phyloP scores from a whole-genome alignment of 1,284 basidiomycete species.

The Wolfiporia cocos region DNA sequence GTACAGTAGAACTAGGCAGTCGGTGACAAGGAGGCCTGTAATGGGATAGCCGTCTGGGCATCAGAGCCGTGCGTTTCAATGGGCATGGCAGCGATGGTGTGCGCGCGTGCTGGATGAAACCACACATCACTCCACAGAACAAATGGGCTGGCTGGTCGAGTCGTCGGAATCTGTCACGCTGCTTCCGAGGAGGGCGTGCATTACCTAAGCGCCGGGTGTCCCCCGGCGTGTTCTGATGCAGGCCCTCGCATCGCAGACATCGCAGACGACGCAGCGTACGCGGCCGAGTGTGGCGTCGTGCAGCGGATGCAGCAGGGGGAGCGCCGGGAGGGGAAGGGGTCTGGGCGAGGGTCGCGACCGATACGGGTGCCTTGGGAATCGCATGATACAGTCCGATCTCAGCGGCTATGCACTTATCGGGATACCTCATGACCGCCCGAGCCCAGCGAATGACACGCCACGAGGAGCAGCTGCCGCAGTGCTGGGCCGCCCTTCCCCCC shows the following conservation, averaged over 20 bases:
- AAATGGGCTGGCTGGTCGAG: too few species aligned
- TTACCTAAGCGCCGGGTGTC: too few species aligned
- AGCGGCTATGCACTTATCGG: constrained; percentile 27
- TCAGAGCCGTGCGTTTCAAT: too few species aligned
- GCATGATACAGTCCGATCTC: constrained; percentile 27
- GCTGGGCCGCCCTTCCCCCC: constrained; percentile 9
- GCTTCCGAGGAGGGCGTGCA: background rate
- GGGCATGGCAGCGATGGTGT: background rate
- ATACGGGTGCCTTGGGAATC: constrained; percentile 22
- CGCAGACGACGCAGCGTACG: too few species aligned
- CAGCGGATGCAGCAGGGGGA: background rate
- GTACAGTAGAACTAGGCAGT: constrained; percentile 5
- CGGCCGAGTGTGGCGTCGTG: background rate
- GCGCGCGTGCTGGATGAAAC: background rate
- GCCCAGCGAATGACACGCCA: constrained; percentile 13
- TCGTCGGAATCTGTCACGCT: background rate
- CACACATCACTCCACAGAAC: too few species aligned
- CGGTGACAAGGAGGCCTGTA: constrained; percentile 1
- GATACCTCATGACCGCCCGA: constrained; percentile 19
- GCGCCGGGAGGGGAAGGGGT: background rate
- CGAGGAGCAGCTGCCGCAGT: constrained; percentile 14
- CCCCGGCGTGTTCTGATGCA: too few species aligned
- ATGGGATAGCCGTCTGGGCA: constrained; percentile 5
- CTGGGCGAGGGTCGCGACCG: constrained; percentile 12
- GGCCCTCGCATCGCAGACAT: too few species aligned